A percentile compares a stretch with the other conserved stretches of the same genome.
Evolutionary conservation across 2,329 filamentous ascomycete genomes (phyloP).

Genomic region (Diaporthe amygdali): DNA sequence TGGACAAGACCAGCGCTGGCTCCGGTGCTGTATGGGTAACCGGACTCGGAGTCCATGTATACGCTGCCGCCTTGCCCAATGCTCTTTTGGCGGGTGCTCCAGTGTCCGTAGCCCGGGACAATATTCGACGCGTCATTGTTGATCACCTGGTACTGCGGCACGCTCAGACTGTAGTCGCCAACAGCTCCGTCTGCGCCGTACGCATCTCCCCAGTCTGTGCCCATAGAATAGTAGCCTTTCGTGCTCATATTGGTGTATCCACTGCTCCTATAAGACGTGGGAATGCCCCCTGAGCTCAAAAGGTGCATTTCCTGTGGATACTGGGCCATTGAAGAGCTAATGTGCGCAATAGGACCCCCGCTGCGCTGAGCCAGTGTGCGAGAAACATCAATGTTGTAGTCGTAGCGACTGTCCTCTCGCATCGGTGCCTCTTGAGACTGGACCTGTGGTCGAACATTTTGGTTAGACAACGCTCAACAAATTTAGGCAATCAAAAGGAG

Average conservation of each 20-base stretch:
- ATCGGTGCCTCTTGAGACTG: constrained; percentile 44
- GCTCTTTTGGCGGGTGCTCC: constrained; percentile 23
- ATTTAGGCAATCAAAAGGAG: no score
- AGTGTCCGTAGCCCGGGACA: constrained; percentile 34
- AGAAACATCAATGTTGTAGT: constrained; percentile 43
- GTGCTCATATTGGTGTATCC: constrained; percentile 15
- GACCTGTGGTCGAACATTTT: constrained; percentile 34
- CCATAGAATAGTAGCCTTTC: constrained; percentile 37
- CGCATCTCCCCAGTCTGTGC: constrained; percentile 39
- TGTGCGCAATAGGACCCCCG: constrained; percentile 31
- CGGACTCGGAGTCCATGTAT: constrained; percentile 42
- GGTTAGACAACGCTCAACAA: constrained; percentile 5
- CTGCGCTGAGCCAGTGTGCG: constrained; percentile 38
- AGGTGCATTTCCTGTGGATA: constrained; percentile 40
- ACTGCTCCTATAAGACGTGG: constrained; percentile 39
- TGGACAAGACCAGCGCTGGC: constrained; percentile 37
- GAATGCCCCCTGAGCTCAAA: constrained; percentile 36
- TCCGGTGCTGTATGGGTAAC: constrained; percentile 37
- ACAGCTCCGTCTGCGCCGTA: constrained; percentile 46
- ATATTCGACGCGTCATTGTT: constrained; percentile 39
- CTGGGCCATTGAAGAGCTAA: constrained; percentile 34
- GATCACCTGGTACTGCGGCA: constrained; percentile 40
- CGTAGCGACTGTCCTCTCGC: constrained; percentile 38
- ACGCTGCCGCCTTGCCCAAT: constrained; percentile 29
- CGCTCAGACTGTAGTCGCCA: constrained; percentile 39